phyloP scores from a whole-genome alignment of 73 alveolate genomes.

The Paramecium pentaurelia region DNA sequence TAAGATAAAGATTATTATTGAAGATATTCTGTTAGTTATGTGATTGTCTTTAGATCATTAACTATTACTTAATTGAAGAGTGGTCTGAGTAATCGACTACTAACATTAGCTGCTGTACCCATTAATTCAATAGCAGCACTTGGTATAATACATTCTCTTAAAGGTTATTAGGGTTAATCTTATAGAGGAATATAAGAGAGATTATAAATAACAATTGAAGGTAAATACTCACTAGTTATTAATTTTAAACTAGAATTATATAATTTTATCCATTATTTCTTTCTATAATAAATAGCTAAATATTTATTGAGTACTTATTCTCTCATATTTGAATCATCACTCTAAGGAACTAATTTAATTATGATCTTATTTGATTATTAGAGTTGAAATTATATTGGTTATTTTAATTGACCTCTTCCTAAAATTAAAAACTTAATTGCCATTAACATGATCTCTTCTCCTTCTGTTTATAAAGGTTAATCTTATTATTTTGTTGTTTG shows the following conservation, averaged over 20 bases:
- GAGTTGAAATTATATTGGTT: not conserved
- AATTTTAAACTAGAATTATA: not conserved
- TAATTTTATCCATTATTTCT: not conserved
- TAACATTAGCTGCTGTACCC: constrained; percentile 42
- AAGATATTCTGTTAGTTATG: not conserved
- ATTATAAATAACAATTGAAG: constrained; percentile 25
- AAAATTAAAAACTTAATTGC: not conserved
- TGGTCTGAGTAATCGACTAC: constrained; percentile 22
- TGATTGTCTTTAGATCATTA: not conserved
- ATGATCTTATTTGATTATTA: not conserved
- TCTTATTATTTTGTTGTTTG: not conserved
- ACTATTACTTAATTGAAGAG: not conserved
- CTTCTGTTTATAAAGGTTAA: not conserved
- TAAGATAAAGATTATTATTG: not conserved
- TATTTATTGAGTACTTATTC: not conserved
- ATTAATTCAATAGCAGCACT: constrained; percentile 39
- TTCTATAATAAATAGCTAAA: not conserved
- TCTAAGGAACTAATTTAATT: not conserved
- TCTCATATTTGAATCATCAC: not conserved
- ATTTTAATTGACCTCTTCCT: not conserved
- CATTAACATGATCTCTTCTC: constrained; percentile 40
- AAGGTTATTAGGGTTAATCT: not conserved
- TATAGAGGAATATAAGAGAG: not conserved
- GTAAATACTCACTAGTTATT: constrained; percentile 10
- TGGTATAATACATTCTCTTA: constrained; percentile 48